Base-by-base conservation (phyloP, 129 eudicot genomes). In the Pulicaria dysenterica region DNA sequence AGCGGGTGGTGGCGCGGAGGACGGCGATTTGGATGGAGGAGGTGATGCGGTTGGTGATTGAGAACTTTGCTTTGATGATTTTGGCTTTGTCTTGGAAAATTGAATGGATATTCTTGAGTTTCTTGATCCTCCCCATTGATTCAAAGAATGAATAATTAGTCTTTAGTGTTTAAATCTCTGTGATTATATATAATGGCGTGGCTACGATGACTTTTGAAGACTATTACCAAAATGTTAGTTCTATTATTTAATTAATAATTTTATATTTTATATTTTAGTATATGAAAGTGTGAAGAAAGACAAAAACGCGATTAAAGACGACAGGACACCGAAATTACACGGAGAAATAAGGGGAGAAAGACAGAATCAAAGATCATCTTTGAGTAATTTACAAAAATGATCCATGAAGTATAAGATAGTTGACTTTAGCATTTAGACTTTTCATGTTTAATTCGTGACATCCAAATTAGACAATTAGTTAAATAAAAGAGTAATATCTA, bases 71-170 rank as follows among this genome's bases (percentile, higher is more conserved):
- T 66, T 83, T 90, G 83, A 90, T 13, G 11, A 90, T 19, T 10
- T 87, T 87, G 59, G 81, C 86, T 73, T 85, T 90, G 87, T 90
- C 96, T 81, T 83, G 85, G 83, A 85, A 15, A 49, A 73, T 54
- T 46, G 86, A 85, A 1, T 67, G 40, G 13, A 87, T 57, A 11
- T 77, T 15, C 62, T 78, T 80, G 49, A 89, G 75, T 34, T 68
- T 72, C 50, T 75, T 79, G 16, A 53, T 45, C 37, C 48, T 58
- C 45, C 72, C 79, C 82, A 81, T 76, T 72, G 64, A n/a, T 45
- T 72, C 41, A 48, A 64, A 45, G 13, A 5, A 61, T 16, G 10
- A 46, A 48, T 69, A 6, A 44, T 37, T 0, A 34, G 15, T 44
- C 12, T 68, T 40, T 17, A 37, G 63, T 47, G n/a, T 74, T 64